Evolutionary conservation across 306 rosid genomes (phyloP).

Genomic region (Vigna trinervia): DNA sequence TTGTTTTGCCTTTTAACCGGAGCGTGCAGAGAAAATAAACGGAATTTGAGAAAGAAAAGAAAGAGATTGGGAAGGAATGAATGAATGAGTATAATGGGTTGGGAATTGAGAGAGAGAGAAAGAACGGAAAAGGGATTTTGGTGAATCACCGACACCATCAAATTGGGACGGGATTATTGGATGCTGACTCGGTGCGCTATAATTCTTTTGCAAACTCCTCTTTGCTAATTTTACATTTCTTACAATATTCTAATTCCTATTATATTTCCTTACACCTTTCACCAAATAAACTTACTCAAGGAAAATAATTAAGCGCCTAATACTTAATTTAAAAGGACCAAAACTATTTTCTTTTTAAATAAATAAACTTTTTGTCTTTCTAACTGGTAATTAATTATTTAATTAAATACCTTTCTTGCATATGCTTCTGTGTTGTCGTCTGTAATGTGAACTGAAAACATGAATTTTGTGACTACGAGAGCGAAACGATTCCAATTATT

Average conservation of each 20-base stretch:
- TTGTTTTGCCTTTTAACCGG: conserved; percentile 20
- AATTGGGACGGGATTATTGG: background rate
- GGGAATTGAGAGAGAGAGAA: background rate
- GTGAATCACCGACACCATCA: conserved; percentile 31
- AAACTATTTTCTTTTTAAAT: no score
- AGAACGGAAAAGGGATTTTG: background rate
- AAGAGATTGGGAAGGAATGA: background rate
- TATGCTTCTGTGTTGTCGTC: conserved; percentile 12
- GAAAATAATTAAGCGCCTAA: no score
- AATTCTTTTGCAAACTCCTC: background rate
- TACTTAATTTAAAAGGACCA: no score
- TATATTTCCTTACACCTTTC: background rate
- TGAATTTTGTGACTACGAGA: background rate
- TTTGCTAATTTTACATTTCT: background rate
- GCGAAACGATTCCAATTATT: no score
- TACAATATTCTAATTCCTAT: background rate
- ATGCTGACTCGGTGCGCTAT: conserved; percentile 16
- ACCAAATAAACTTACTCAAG: no score
- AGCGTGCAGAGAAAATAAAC: background rate
- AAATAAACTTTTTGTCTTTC: no score
- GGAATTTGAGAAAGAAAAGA: background rate
- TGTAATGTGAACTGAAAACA: background rate
- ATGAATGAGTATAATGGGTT: background rate
- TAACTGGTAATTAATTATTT: no score
- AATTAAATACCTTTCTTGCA: background rate